Evolutionary conservation across 83 land plant genomes (phyloP), one percentile per base, ranked within the genome.

Genomic region (Thuja plicata): DNA sequence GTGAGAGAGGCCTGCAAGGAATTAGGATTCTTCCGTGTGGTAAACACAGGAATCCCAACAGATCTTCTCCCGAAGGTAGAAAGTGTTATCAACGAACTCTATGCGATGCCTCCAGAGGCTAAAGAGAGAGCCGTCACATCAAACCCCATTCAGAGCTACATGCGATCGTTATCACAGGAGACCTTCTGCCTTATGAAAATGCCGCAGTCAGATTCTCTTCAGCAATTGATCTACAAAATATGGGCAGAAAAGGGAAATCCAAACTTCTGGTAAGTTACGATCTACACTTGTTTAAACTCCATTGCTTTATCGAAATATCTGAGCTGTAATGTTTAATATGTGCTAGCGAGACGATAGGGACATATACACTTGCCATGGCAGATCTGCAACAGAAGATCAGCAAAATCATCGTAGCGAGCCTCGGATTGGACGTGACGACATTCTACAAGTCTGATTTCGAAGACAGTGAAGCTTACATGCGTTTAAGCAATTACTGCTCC

Each of bases 381-480:
- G 79, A 80, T 24, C 16, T 92, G 5, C 90, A 87, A 34, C 87
- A 83, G 16, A 88, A 55, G 89, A 85, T 90, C 54, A 73, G 8
- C 0, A 92, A 60, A 35, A 90, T 92, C 88, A 76, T 92, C 1
- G 37, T 90, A 9, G 90, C 90, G 76, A 87, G 88, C 90, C 78
- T 88, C 50, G 88, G 77, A 0, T 46, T 90, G 60, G 93, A 74
- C 37, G 78, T 30, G 78, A 32, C 54, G 77, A 81, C 88, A 27
- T 89, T 89, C 84, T 81, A 73, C 45, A 83, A 81, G 0, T 86
- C 93, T 19, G 62, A 90, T 32, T 45, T 87, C 15, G 11, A 80
- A 48, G 77, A 87, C 87, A 50, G 60, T 83, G 81, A 8, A 57
- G 88, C 3, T 34, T 5, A 81, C 2, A 34, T 91, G 27, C 77